Evolutionary conservation across 1,284 basidiomycete species (phyloP), one percentile per base, ranked within the genome.

Genomic region (Salmacisia buchloeana): DNA sequence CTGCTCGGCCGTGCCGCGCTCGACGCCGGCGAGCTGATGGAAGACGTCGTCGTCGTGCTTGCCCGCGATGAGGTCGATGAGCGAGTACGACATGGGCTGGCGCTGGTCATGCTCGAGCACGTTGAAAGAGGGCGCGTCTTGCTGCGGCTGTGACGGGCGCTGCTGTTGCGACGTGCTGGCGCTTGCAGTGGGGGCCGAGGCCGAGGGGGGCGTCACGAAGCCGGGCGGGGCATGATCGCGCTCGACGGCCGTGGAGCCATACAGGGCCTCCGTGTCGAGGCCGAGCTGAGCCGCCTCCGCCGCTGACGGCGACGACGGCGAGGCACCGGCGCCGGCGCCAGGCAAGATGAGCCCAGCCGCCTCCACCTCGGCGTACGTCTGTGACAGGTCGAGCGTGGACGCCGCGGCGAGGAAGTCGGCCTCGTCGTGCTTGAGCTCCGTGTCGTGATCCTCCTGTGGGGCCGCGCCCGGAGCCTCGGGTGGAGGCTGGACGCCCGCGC

Each of bases 21-120:
- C 65, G 2, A 75, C 62, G 21, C 66, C 68, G n/a, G 68, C 72
- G 5, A 70, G 63, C 56, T 65, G 65, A 61, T 76, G 73, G 65
- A 76, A 74, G 10, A 76, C 64, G 29, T 73, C 70, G 3, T 73
- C 67, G 54, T 76, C 75, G 60, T 73, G 71, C 12, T 68, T 64
- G 23, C 75, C 75, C 2, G 68, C 65, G 41, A 76, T 61, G 18
- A 76, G 60, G 23, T 74, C 70, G 62, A 71, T 33, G 54, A 41
- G 56, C 7, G 61, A 65, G 33, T 72, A 69, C 69, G 62, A 70
- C 39, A 21, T 23, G 2, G 38, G 38, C n/a, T 21, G 29, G 18
- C 56, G 34, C 15, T 58, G 56, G 38, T 58, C 36, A 21, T 39
- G 49, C 15, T 54, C 49, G 49, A 54, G 49, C 27, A 54, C 49